Evolutionary conservation across 1,284 basidiomycete genomes (phyloP).

Genomic region (Rhodotorula sp.): DNA sequence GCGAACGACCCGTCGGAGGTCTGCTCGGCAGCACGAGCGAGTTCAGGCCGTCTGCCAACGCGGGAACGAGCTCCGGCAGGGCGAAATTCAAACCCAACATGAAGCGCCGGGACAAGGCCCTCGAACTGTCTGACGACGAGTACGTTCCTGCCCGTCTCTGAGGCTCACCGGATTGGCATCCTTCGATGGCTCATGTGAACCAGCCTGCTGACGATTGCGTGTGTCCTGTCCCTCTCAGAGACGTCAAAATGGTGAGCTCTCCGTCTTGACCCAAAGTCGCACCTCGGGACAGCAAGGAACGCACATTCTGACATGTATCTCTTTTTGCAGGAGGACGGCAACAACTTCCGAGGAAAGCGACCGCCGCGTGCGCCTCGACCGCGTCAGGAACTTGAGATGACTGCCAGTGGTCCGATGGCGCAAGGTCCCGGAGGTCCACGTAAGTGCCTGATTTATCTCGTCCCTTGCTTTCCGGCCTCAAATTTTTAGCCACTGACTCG

Average conservation of each 20-base stretch:
- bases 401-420: conserved; percentile 40
- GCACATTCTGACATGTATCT: background rate
- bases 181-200: no score
- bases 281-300: background rate
- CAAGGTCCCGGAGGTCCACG: conserved; percentile 39
- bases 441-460: conserved; percentile 7
- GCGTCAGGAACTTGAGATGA: conserved; percentile 38
- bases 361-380: conserved; percentile 21
- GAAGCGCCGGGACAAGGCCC: conserved; percentile 15
- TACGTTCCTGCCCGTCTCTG: conserved; percentile 7
- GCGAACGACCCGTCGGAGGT: conserved; percentile 31
- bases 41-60: conserved; percentile 19
- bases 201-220: background rate
- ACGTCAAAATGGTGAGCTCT: conserved; percentile 35
- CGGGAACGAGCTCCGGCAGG: conserved; percentile 4
- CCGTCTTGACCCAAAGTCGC: no score
- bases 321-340: conserved; percentile 26
- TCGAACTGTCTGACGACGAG: conserved; percentile 35
- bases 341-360: conserved; percentile 9
- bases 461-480: no score
- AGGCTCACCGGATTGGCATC: no score
- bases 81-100: conserved; percentile 38
- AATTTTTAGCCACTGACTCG: background rate
- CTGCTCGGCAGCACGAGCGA: conserved; percentile 28
- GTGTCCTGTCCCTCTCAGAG: conserved; percentile 2